phyloP scores from a whole-genome alignment of 352 stramenopile genomes.

The Globisporangium camurandrum region DNA sequence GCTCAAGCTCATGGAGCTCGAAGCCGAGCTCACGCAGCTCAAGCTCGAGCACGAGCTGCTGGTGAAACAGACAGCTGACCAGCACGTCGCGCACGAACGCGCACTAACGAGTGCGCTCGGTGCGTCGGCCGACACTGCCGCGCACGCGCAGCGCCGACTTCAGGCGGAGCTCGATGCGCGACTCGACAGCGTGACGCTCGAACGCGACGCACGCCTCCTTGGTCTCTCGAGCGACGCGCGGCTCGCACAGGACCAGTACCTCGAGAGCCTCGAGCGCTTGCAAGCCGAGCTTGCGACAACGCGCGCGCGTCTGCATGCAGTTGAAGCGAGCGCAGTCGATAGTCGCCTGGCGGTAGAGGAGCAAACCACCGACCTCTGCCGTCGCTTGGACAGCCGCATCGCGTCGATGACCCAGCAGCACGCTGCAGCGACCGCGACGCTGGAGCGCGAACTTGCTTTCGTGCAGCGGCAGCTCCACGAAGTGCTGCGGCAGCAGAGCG shows the following conservation, averaged over 20 bases:
- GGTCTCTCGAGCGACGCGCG: conserved; percentile 31
- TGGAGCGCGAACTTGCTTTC: conserved; percentile 29
- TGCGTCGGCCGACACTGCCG: conserved; percentile 9
- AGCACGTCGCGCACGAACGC: conserved; percentile 32
- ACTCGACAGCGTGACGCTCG: conserved; percentile 15
- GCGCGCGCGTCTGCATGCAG: conserved; percentile 19
- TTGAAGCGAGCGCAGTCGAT: conserved; percentile 28
- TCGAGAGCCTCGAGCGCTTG: conserved; percentile 36
- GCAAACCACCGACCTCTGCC: conserved; percentile 15
- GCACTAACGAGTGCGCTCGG: conserved; percentile 22
- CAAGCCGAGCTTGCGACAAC: conserved; percentile 34
- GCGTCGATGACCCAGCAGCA: conserved; percentile 14
- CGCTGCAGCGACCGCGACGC: conserved; percentile 6
- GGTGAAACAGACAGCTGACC: conserved; percentile 35
- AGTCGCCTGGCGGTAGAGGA: conserved; percentile 30
- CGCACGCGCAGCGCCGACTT: conserved; percentile 22
- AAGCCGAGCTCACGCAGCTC: conserved; percentile 55
- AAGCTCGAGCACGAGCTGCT: conserved; percentile 72
- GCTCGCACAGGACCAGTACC: conserved; percentile 46
- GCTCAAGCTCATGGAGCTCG: conserved; percentile 49
- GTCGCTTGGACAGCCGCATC: conserved; percentile 18
- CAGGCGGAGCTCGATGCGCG: conserved; percentile 22
- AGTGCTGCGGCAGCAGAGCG: conserved; percentile 43
- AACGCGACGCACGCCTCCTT: conserved; percentile 24
- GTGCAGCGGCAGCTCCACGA: conserved; percentile 36